A percentile compares a stretch with the other conserved stretches of the same genome.
These are phyloP conservation scores for Saccharomycopsis olivae DNA, from an alignment of 805 yeast genomes.

Conservation along the genomic window DNA sequence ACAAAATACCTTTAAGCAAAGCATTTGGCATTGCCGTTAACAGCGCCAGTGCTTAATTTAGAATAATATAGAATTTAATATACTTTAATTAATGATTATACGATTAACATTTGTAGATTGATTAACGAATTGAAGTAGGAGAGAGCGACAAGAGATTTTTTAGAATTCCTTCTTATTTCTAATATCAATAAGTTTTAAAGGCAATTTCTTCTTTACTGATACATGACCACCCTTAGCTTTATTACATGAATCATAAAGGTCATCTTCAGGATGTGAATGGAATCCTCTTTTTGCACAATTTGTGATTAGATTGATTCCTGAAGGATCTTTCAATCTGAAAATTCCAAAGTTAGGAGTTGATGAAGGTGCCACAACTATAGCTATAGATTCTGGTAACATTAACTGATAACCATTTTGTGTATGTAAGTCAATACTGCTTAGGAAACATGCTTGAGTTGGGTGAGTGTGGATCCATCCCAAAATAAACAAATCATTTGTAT, in stretches of 20 bases:
- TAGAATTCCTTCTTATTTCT: no score
- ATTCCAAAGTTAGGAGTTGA: conserved; percentile 40
- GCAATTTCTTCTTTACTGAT: conserved; percentile 32
- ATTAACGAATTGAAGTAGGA: no score
- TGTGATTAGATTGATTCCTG: conserved; percentile 47
- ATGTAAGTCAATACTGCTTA: conserved; percentile 56
- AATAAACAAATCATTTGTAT: conserved; percentile 45
- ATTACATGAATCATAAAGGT: conserved; percentile 40
- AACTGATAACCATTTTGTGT: conserved; percentile 60
- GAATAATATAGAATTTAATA: no score
- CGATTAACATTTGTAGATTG: no score
- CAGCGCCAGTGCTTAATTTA: no score
- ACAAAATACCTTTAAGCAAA: no score
- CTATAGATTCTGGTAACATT: conserved; percentile 61
- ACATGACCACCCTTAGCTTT: conserved; percentile 42
- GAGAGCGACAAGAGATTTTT: no score
- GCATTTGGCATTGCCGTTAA: no score
- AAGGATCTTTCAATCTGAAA: conserved; percentile 55
- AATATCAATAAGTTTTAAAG: conserved; percentile 40
- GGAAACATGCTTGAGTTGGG: conserved; percentile 62
- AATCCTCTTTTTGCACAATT: conserved; percentile 40
- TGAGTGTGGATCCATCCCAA: conserved; percentile 71
- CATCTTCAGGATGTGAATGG: conserved; percentile 49
- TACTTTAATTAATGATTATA: no score
- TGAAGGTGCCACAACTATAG: conserved; percentile 54